Evolutionary conservation across 371 early-diverging fungal species (phyloP).

Genomic region (Blyttiomyces sp.): DNA sequence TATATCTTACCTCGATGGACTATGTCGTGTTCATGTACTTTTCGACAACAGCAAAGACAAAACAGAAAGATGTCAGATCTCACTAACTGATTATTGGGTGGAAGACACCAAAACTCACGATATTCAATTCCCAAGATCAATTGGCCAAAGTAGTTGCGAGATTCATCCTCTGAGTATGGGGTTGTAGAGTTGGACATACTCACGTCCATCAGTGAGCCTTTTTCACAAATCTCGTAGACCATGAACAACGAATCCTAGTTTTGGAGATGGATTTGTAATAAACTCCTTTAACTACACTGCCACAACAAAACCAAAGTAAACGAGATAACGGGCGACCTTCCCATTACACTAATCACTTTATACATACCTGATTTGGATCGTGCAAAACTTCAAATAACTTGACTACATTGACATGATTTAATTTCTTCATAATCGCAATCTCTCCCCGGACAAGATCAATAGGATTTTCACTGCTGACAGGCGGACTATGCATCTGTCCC

Average conservation of each 20-base stretch:
- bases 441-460: slow-evolving; percentile 85
- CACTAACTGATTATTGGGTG: background rate
- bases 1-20: slow-evolving; percentile 72
- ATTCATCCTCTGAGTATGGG: slow-evolving; percentile 54
- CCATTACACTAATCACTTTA: too few relatives aligned
- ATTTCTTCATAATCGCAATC: slow-evolving; percentile 90
- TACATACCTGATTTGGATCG: slow-evolving; percentile 62
- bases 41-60: background rate
- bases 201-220: slow-evolving; percentile 72
- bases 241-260: slow-evolving; percentile 49
- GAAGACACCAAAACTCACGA: slow-evolving; percentile 50
- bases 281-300: too few relatives aligned
- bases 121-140: slow-evolving; percentile 94
- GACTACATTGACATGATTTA: slow-evolving; percentile 85
- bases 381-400: slow-evolving; percentile 90
- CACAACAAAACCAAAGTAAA: background rate
- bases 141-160: slow-evolving; percentile 71
- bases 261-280: too few relatives aligned
- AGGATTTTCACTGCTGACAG: slow-evolving; percentile 45
- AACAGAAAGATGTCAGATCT: background rate
- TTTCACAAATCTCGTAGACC: slow-evolving; percentile 85
- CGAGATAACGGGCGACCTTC: background rate
- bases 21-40: slow-evolving; percentile 85
- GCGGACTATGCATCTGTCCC: background rate
- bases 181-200: slow-evolving; percentile 47